Evolutionary conservation across 2,329 filamentous ascomycete genomes (phyloP).

Genomic region (Byssothecium circinans): DNA sequence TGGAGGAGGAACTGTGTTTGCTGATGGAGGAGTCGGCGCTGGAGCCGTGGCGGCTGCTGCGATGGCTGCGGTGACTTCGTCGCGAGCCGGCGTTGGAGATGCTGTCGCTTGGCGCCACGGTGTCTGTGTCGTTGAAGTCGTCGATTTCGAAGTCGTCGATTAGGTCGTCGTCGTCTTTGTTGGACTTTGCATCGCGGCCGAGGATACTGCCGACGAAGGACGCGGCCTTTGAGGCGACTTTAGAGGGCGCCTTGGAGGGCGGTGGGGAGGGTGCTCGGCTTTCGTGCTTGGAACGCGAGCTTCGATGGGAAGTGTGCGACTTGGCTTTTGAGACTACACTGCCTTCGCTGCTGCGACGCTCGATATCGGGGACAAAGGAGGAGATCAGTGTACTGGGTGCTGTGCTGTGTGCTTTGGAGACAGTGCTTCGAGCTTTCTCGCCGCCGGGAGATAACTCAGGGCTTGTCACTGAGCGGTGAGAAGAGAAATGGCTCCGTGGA

Average conservation of each 20-base stretch:
- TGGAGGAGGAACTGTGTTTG: constrained; percentile 28
- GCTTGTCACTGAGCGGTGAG: constrained; percentile 33
- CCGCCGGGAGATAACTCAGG: constrained; percentile 21
- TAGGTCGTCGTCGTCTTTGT: constrained; percentile 33
- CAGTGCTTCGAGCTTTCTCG: constrained; percentile 22
- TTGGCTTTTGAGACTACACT: constrained; percentile 40
- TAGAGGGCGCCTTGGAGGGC: constrained; percentile 15
- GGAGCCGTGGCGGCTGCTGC: constrained; percentile 19
- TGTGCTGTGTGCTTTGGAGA: constrained; percentile 23
- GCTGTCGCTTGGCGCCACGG: constrained; percentile 52
- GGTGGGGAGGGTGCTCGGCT: constrained; percentile 28
- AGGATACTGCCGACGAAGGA: constrained; percentile 43
- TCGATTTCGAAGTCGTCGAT: constrained; percentile 43
- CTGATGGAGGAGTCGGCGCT: constrained; percentile 24
- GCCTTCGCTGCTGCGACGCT: constrained; percentile 30
- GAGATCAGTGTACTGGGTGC: constrained; percentile 42
- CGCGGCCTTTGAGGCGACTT: constrained; percentile 28
- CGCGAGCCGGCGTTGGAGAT: constrained; percentile 46
- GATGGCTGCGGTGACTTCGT: constrained; percentile 35
- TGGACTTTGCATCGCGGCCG: constrained; percentile 33
- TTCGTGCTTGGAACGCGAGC: constrained; percentile 26
- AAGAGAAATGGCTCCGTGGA: constrained; percentile 24
- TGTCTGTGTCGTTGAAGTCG: constrained; percentile 46
- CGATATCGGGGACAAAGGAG: constrained; percentile 40
- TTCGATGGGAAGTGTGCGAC: constrained; percentile 33